Evolutionary conservation across 495 filamentous ascomycete species (phyloP).

Genomic region (Daldinia loculata): DNA sequence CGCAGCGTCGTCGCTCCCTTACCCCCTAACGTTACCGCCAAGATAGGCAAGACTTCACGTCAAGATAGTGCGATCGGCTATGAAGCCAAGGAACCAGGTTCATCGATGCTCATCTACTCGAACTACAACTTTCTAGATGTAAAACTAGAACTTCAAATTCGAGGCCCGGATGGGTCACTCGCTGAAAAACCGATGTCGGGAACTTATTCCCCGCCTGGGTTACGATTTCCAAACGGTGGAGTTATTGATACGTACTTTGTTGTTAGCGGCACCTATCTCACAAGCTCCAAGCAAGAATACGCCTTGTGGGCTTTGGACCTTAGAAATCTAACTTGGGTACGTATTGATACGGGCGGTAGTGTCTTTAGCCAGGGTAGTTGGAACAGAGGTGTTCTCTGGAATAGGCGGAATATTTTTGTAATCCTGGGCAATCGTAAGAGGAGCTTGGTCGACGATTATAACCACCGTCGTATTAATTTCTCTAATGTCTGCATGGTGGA

Average conservation of each 20-base stretch:
- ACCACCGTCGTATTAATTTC: conserved; percentile 97
- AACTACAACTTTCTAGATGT: conserved; percentile 99
- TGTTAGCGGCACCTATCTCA: conserved; percentile 95
- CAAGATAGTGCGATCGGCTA: conserved; percentile 51
- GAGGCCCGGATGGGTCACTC: conserved; percentile 82
- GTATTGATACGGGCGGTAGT: conserved; percentile 93
- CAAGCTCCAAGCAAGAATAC: conserved; percentile 97
- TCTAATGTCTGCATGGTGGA: conserved; percentile 95
- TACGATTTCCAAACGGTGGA: conserved; percentile 94
- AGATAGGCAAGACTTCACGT: conserved; percentile 68
- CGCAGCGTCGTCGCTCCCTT: conserved; percentile 92
- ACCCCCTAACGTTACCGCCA: conserved; percentile 66
- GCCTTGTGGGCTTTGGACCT: conserved; percentile 95
- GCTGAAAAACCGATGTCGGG: conserved; percentile 89
- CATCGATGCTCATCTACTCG: conserved; percentile 96
- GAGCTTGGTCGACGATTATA: conserved; percentile 97
- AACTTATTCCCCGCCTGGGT: conserved; percentile 83
- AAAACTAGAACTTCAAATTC: conserved; percentile 91
- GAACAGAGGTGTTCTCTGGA: conserved; percentile 95
- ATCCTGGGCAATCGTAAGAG: conserved; percentile 92
- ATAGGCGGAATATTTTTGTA: conserved; percentile 90
- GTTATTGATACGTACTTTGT: conserved; percentile 95
- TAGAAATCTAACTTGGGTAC: conserved; percentile 85
- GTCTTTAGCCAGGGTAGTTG: conserved; percentile 96
- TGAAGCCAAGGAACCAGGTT: conserved; percentile 67